These are phyloP conservation scores for Heliosperma pusillum DNA, from an alignment of 148 eudicot species.

Conservation along the genomic window DNA sequence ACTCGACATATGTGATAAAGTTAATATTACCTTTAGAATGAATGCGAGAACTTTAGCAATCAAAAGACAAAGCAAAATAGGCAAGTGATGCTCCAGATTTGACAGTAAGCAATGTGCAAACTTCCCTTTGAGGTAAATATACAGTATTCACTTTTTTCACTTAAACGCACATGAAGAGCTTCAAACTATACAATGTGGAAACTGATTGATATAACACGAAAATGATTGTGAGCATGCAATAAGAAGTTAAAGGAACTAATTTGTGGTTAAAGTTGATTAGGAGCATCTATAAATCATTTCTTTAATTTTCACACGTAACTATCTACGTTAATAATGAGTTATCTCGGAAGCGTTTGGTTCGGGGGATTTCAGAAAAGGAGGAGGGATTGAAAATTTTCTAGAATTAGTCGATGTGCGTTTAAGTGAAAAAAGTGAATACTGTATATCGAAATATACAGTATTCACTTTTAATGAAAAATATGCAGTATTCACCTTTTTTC, in stretches of 20 bases:
- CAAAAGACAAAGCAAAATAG: background rate
- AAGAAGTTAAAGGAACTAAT: background rate
- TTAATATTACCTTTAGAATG: too few species aligned
- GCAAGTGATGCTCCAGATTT: background rate
- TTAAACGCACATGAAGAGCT: background rate
- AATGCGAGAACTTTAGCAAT: background rate
- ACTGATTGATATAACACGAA: background rate
- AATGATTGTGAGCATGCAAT: background rate
- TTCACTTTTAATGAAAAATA: too few species aligned
- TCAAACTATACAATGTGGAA: too few species aligned
- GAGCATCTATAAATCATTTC: background rate
- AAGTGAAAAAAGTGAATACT: too few species aligned
- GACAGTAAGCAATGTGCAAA: constrained; percentile 1
- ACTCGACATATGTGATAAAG: too few species aligned
- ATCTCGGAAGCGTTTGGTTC: too few species aligned
- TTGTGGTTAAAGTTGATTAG: background rate
- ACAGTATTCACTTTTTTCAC: background rate
- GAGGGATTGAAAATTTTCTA: too few species aligned
- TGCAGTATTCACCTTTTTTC: too few species aligned
- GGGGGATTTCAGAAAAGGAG: too few species aligned
- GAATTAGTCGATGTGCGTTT: too few species aligned
- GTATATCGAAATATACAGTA: too few species aligned
- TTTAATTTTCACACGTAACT: background rate
- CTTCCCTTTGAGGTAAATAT: background rate
- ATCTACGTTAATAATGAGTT: too few species aligned